A percentile compares a stretch with the other conserved stretches of the same genome.
These are phyloP conservation scores for Trichoderma brevicompactum DNA, from an alignment of 2,329 filamentous ascomycete genomes.

Conservation along the genomic window DNA sequence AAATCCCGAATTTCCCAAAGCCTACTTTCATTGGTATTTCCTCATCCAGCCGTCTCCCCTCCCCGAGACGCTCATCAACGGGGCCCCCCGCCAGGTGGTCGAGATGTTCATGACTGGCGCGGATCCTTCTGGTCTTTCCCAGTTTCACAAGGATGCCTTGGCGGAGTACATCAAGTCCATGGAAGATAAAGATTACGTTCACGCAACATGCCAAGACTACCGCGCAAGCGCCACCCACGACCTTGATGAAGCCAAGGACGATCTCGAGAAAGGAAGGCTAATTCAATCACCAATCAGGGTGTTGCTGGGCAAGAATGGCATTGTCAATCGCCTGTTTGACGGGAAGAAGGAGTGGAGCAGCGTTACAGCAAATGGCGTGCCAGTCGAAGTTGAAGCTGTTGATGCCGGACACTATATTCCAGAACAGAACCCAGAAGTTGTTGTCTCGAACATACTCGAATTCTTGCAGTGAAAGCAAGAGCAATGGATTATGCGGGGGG, in stretches of 20 bases:
- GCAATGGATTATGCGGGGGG: too few species aligned
- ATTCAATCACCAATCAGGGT: slow-evolving; percentile 53
- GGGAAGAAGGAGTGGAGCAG: slow-evolving; percentile 55
- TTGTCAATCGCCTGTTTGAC: slow-evolving; percentile 56
- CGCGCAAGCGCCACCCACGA: slow-evolving; percentile 57
- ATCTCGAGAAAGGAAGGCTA: slow-evolving; percentile 48
- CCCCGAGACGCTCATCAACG: slow-evolving; percentile 53
- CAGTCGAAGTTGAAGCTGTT: slow-evolving; percentile 48
- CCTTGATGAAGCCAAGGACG: slow-evolving; percentile 53
- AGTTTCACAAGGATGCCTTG: slow-evolving; percentile 38
- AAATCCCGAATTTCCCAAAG: slow-evolving; percentile 48
- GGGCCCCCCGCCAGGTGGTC: slow-evolving; percentile 46
- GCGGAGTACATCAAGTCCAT: slow-evolving; percentile 50
- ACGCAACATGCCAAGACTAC: slow-evolving; percentile 61
- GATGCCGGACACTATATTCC: slow-evolving; percentile 55
- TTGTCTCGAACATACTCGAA: slow-evolving; percentile 38
- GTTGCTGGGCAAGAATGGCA: slow-evolving; percentile 54
- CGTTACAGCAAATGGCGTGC: slow-evolving; percentile 45
- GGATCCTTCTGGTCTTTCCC: slow-evolving; percentile 34
- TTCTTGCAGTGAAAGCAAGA: neutral
- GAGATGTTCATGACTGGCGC: slow-evolving; percentile 48
- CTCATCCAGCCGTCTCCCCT: slow-evolving; percentile 57
- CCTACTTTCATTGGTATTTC: slow-evolving; percentile 65
- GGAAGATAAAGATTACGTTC: slow-evolving; percentile 47
- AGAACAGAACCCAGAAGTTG: slow-evolving; percentile 55